A percentile compares a stretch with the other conserved stretches of the same genome.
phyloP scores from a whole-genome alignment of 495 filamentous ascomycete species.

The Hypoxylon intermedium region DNA sequence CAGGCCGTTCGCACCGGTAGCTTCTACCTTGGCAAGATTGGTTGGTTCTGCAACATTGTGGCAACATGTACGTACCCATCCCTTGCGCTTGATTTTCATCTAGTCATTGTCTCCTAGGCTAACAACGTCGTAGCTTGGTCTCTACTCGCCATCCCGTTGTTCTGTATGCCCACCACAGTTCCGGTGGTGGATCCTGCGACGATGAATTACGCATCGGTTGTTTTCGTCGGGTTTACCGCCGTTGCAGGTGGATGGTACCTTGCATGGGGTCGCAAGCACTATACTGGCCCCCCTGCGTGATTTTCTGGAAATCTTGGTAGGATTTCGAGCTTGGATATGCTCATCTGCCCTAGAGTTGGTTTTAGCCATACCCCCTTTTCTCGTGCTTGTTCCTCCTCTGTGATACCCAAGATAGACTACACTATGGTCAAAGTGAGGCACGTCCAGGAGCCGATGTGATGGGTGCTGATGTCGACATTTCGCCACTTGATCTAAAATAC shows the following conservation, averaged over 20 bases:
- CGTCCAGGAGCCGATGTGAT: conserved; percentile 4
- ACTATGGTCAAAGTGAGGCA: neutral
- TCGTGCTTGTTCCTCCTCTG: conserved; percentile 3
- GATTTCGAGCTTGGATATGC: conserved; percentile 4
- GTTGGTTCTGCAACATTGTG: conserved; percentile 62
- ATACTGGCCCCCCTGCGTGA: conserved; percentile 67
- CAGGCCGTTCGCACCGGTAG: conserved; percentile 58
- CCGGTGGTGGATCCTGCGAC: conserved; percentile 64
- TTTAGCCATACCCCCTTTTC: neutral
- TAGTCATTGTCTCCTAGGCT: conserved; percentile 24
- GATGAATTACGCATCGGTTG: conserved; percentile 73
- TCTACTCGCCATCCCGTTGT: conserved; percentile 66
- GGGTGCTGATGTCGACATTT: conserved; percentile 10
- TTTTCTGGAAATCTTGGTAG: conserved; percentile 1
- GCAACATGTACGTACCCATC: conserved; percentile 56
- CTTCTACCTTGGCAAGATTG: conserved; percentile 64
- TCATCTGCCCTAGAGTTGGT: neutral
- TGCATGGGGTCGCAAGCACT: conserved; percentile 69
- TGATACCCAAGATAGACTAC: conserved; percentile 25
- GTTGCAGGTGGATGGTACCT: conserved; percentile 54
- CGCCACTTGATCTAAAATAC: neutral
- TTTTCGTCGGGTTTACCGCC: conserved; percentile 65
- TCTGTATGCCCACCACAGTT: conserved; percentile 68
- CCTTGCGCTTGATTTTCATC: neutral
- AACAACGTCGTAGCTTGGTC: conserved; percentile 60